Conservation (phyloP, 129 eudicot species). For the Centella asiatica region DNA sequence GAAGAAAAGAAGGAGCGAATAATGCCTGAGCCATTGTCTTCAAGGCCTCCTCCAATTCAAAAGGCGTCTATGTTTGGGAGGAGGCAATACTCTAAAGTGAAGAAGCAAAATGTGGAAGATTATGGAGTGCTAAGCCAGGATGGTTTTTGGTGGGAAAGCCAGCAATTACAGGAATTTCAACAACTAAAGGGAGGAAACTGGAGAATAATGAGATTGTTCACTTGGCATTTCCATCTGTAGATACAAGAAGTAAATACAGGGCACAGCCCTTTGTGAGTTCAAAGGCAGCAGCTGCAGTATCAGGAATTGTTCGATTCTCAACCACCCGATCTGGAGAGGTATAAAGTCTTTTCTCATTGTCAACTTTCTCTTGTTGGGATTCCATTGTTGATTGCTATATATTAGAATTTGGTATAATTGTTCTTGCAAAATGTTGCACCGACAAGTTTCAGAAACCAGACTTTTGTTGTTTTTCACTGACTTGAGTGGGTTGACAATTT, state of each 20-base stretch:
- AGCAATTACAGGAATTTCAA: constrained; percentile 45
- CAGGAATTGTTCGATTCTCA: constrained; percentile 57
- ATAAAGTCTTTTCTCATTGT: background rate
- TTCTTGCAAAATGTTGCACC: too few species aligned
- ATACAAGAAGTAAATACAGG: constrained; percentile 9
- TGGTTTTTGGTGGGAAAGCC: constrained; percentile 76
- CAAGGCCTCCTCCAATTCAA: constrained; percentile 23
- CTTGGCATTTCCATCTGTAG: constrained; percentile 41
- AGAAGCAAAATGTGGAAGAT: constrained; percentile 18
- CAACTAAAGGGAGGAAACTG: constrained; percentile 64
- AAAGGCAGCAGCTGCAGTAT: constrained; percentile 29
- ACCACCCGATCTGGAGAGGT: constrained; percentile 81
- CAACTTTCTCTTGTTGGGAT: too few species aligned
- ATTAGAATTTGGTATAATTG: background rate
- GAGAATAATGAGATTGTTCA: constrained; percentile 78
- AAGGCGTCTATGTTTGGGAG: constrained; percentile 1
- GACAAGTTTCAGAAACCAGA: too few species aligned
- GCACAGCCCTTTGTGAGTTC: constrained; percentile 17
- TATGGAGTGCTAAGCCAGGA: constrained; percentile 28
- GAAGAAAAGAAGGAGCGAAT: background rate
- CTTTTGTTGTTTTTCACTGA: too few species aligned
- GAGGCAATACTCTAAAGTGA: constrained; percentile 1
- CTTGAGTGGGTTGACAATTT: too few species aligned
- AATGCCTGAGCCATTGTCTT: constrained; percentile 33
- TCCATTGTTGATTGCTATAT: background rate